Evolutionary conservation across 1,139 yeast species (phyloP), one percentile per base, ranked within the genome.

Genomic region (Magnusiomyces tetraspermus): DNA sequence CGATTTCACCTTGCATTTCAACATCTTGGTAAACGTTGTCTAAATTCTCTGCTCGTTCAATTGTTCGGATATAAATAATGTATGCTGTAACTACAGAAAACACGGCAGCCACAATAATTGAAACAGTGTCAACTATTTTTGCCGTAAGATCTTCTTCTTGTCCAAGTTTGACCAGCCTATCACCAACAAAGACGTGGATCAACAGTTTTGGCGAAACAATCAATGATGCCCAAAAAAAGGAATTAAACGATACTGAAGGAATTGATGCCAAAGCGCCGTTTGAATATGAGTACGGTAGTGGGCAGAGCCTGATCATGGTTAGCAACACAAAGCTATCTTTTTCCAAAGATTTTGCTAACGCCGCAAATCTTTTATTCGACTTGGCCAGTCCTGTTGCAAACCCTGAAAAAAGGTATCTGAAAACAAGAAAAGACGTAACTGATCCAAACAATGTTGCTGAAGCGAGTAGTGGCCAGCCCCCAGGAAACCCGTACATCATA

Each of bases 201-300:
- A 87, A 66, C 56, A 86, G 71, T 65, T 92, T 90, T 2, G 97
- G 97, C 0, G 95, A 79, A 0, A 95, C 82, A 28, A 86, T 64
- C 0, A 80, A 61, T n/a, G 92, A 83, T 0, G 97, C 96, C 43
- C 82, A 65, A 6, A 82, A 72, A 66, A 85, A 92, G 30, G 82
- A 79, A 48, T 67, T 56, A 1, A 82, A 71, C 0, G 83, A 73
- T 17, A 89, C 75, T 31, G 86, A 84, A 0, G 95, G 96, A 23
- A 90, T 78, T 2, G 92, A 84, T 4, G 95, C 92, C 59, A 92
- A 74, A 0, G 95, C 97, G 3, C 97, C 97, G 63, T 92, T 92
- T 0, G 95, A 84, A 45, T 90, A 71, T 2, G 96, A 87, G 65
- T 90, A 92, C 0, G 98, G 97, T 61, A 90, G 76, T 0, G 98